Base-by-base conservation (phyloP, 1,284 basidiomycete species). In the Fistulinella staudtii region DNA sequence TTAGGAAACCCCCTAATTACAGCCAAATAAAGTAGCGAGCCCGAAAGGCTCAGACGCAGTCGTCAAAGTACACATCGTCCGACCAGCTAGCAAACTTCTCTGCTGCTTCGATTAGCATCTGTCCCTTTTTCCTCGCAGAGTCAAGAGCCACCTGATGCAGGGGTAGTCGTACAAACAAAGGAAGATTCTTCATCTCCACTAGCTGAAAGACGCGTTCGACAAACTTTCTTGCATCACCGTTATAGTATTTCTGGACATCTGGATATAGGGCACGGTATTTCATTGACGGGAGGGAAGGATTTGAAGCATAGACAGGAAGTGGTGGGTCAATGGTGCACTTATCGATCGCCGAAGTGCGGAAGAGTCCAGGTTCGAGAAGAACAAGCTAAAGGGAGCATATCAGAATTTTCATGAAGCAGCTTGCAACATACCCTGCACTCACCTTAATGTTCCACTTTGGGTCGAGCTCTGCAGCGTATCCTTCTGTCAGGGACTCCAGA, bases 361-460 rank as follows among this genome's bases (percentile, higher is more conserved):
- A 62, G 21, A 58, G 45, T 6, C 45, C 58, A 11, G 61, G 58
- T 36, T 60, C 48, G 6, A 63, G 42, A 17, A 63, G 9, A 31
- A 58, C 49, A 17, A 64, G 36, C 60, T 63, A 18, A 41, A 24
- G 21, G n/a, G n/a, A n/a, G n/a, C n/a, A n/a, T n/a, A n/a, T n/a
- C n/a, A n/a, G n/a, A 21, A 10, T 27, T 30, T 5, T 8, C n/a
- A 11, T 60, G 24, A 62, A 29, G 24, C 9, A 4, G n/a, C 3
- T 23, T 9, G 10, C 10, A 30, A 14, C 7, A 11, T 29, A 25
- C 17, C 20, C 22, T 14, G 6, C 21, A 55, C 54, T 20, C 34
- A 62, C 57, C 34, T 24, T 62, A 39, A 64, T 56, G 43, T 60
- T 46, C 61, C 57, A 59, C 11, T 43, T 50, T 3, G 59, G 61